Evolutionary conservation across 148 eudicot genomes (phyloP).

Genomic region (Spergularia marina): DNA sequence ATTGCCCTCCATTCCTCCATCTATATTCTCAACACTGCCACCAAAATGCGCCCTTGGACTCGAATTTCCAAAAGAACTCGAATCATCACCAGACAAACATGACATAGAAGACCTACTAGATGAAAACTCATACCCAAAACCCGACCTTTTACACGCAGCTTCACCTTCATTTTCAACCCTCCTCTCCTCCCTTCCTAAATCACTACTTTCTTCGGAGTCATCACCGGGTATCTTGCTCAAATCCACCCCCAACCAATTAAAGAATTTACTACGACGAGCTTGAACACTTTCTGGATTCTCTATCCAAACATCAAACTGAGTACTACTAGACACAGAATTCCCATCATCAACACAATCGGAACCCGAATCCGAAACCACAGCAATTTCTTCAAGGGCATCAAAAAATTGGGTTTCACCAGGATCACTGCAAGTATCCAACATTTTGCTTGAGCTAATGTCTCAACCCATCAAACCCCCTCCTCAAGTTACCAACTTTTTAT

Average conservation of each 20-base stretch:
- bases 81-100: conserved; percentile 36
- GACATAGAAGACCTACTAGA: conserved; percentile 50
- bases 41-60: conserved; percentile 10
- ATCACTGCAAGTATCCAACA: conserved; percentile 56
- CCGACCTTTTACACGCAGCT: conserved; percentile 36
- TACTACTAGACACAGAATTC: conserved; percentile 27
- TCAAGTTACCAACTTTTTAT: conserved; percentile 44
- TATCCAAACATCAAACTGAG: conserved; percentile 62
- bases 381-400: conserved; percentile 71
- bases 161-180: conserved; percentile 39
- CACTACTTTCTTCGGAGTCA: conserved; percentile 27
- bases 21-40: conserved; percentile 6
- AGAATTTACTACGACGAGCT: conserved; percentile 71
- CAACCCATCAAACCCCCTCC: conserved; percentile 71
- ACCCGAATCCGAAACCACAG: conserved; percentile 34
- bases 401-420: conserved; percentile 58
- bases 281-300: conserved; percentile 59
- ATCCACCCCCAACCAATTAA: conserved; percentile 56
- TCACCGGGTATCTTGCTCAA: conserved; percentile 26
- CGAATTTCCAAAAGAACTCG: conserved; percentile 24
- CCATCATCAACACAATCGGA: conserved; percentile 25
- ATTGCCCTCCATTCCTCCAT: conserved; percentile 23
- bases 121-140: conserved; percentile 39
- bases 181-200: conserved; percentile 26
- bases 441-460: conserved; percentile 37